Base-by-base conservation (phyloP, 73 alveolate species). In the Durusdinium trenchii region DNA sequence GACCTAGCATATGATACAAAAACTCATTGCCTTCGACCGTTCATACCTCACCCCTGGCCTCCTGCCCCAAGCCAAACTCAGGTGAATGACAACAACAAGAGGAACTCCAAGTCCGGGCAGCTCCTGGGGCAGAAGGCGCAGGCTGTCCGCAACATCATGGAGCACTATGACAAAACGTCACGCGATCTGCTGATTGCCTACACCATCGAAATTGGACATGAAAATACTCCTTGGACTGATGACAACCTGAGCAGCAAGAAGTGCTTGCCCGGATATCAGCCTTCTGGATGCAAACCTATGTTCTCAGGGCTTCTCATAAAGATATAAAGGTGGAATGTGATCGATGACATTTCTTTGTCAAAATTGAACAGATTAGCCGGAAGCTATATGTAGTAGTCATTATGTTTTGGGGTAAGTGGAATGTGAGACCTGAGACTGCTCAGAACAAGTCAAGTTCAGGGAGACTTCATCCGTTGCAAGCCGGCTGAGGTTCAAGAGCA, bases 401-500 rank as follows among this genome's bases (percentile, higher is more conserved):
- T n/a, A n/a, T n/a, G n/a, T n/a, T n/a, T n/a, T n/a, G n/a, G n/a
- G n/a, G n/a, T n/a, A n/a, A n/a, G n/a, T n/a, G n/a, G n/a, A n/a
- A n/a, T n/a, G n/a, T n/a, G n/a, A n/a, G n/a, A n/a, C n/a, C n/a
- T n/a, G n/a, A n/a, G n/a, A n/a, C n/a, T n/a, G n/a, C n/a, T n/a
- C n/a, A n/a, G n/a, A n/a, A n/a, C n/a, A n/a, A n/a, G n/a, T n/a
- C n/a, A n/a, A n/a, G n/a, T n/a, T n/a, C n/a, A 40, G 47, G 16
- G 36, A 36, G 40, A 23, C 32, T n/a, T 73, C 32, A 10, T 62
- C 32, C 16, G 7, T 62, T 20, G 4, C 16, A 62, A 10, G 43
- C 36, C 76, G 18, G 76, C 32, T 62, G 76, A 75, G 85, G 85
- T 75, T 75, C 85, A 75, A 75, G 42, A 40, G 57, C 85, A 75